Base-by-base conservation (phyloP, 352 stramenopile genomes). In the Aphanomyces euteiches region DNA sequence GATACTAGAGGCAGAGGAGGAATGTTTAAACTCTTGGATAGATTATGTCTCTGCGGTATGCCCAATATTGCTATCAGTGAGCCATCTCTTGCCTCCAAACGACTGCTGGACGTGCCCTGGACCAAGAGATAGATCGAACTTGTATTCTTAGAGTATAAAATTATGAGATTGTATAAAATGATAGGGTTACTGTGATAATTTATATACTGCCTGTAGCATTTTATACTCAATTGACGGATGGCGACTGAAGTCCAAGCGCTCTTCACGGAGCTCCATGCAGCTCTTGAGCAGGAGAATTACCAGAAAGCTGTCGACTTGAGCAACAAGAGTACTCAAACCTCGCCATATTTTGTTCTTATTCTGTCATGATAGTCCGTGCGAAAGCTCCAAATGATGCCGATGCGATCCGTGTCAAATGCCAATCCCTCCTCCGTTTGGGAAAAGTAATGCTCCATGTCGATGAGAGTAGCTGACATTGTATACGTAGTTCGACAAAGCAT, bases 221-320 rank as follows among this genome's bases (percentile, higher is more conserved):
- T 61, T 13, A 61, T 61, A 61, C n/a, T 19, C n/a, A 12, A n/a
- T 17, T 28, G 37, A 61, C 28, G 12, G 54, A 61, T 61, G 54
- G 54, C 54, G 54, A 61, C 54, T 37, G 54, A 61, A 39, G 54
- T 61, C 28, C 54, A 61, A 40, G 78, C 80, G 39, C 82, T 82
- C 74, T 92, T 92, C 69, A 76, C 77, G 71, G 85, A 95, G 81
- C 85, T 95, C 56, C 82, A 92, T 17, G 79, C 81, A 34, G 82
- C 81, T 47, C 78, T 95, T 45, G 81, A 87, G 74, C 80, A 78
- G 53, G 85, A 95, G 73, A 90, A 90, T 76, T 95, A 88, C 73
- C 66, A 83, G 19, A 85, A 88, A 47, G 84, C 83, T 21, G 74
- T 95, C 36, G 85, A 93, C 65, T 89, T 91, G 59, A 91, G 85